A percentile compares a stretch with the other conserved stretches of the same genome.
Evolutionary conservation across 179 eudicot species (phyloP).

Genomic region (Sideroxylon spinosum): DNA sequence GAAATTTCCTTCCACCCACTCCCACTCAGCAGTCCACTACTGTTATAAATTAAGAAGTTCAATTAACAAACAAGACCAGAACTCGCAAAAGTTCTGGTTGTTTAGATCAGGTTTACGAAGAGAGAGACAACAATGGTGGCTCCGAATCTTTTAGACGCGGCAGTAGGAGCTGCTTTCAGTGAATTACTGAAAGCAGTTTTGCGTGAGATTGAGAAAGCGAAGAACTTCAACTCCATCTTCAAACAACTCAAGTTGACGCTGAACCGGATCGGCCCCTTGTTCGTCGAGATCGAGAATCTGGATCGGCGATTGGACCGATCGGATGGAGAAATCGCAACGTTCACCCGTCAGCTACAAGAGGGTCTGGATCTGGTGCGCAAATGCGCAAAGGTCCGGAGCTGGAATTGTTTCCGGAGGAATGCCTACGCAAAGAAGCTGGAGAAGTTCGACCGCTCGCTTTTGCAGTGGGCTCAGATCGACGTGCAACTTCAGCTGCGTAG

Average conservation of each 20-base stretch:
- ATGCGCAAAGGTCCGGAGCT: neutral
- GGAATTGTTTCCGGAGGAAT: conserved; percentile 7
- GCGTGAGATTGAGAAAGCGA: no score
- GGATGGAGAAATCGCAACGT: neutral
- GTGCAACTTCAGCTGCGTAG: neutral
- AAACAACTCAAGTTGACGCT: neutral
- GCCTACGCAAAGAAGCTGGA: neutral
- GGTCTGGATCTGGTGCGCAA: neutral
- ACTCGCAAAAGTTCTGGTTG: no score
- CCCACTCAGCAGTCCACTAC: no score
- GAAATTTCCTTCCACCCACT: no score
- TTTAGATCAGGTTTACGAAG: no score
- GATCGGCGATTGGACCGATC: conserved; percentile 6
- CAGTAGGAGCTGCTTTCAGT: no score
- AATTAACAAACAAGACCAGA: no score
- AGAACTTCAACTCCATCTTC: conserved; percentile 11
- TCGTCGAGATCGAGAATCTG: conserved; percentile 4
- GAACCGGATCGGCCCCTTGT: neutral
- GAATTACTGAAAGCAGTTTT: no score
- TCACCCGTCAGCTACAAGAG: neutral
- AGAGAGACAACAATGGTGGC: no score
- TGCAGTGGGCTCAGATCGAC: neutral
- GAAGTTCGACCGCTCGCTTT: neutral
- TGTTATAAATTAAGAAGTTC: neutral
- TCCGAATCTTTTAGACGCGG: no score